Evolutionary conservation across 1,284 basidiomycete species (phyloP).

Genomic region (Papiliotrema terrestris): DNA sequence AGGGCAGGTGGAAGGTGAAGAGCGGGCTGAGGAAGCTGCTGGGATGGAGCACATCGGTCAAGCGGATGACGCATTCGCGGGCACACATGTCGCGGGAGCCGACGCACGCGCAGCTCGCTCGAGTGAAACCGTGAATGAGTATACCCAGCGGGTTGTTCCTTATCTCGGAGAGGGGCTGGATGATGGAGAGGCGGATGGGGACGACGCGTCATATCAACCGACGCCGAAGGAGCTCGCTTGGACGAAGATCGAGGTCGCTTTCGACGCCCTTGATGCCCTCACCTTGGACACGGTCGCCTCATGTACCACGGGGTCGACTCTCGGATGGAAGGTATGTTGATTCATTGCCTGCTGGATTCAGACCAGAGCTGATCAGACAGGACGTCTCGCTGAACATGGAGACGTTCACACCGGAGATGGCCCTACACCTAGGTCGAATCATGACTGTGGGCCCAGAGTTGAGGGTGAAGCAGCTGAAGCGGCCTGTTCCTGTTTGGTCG

Average conservation of each 20-base stretch:
- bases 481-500: neutral
- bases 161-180: neutral
- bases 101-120: neutral
- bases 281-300: neutral
- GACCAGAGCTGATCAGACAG: constrained; percentile 12
- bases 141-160: neutral
- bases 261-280: constrained; percentile 7
- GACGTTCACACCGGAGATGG: constrained; percentile 36
- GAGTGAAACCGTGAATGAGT: neutral
- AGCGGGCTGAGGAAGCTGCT: neutral
- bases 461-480: neutral
- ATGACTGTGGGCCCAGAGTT: neutral
- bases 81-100: too few species aligned
- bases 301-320: constrained; percentile 9
- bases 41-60: too few species aligned
- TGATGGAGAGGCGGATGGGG: neutral
- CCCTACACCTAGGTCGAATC: constrained; percentile 24
- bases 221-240: constrained; percentile 1
- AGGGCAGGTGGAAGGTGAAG: neutral
- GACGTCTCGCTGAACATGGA: constrained; percentile 33
- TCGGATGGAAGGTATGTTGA: constrained; percentile 35
- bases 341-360: neutral
- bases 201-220: neutral
- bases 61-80: too few species aligned
- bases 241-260: constrained; percentile 8